Evolutionary conservation across 805 yeast genomes (phyloP).

Genomic region (Yamadazyma olivae): DNA sequence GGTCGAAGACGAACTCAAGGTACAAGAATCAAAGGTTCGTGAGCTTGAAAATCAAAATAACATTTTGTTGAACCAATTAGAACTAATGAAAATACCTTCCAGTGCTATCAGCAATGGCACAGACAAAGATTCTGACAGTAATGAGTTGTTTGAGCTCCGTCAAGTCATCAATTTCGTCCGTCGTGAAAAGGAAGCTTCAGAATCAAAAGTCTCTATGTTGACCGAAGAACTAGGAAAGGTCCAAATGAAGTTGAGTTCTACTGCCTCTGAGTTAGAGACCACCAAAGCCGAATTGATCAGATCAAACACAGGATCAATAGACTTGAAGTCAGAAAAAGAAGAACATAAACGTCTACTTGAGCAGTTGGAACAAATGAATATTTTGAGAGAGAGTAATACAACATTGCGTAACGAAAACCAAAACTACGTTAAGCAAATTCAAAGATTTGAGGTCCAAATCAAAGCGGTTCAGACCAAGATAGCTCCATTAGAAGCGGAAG

Average conservation of each 20-base stretch:
- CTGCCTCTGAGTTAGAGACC: conserved; percentile 48
- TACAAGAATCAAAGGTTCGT: conserved; percentile 42
- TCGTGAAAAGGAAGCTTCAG: conserved; percentile 70
- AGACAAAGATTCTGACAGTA: conserved; percentile 11
- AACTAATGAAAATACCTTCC: conserved; percentile 21
- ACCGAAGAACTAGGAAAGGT: conserved; percentile 53
- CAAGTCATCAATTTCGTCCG: conserved; percentile 63
- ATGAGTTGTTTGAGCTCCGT: conserved; percentile 21
- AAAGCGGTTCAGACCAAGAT: conserved; percentile 26
- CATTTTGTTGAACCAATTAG: conserved; percentile 67
- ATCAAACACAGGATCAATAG: conserved; percentile 16
- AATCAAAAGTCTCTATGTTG: conserved; percentile 41
- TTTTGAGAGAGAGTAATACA: conserved; percentile 65
- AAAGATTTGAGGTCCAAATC: conserved; percentile 40
- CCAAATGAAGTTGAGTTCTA: conserved; percentile 44
- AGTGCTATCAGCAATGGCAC: not conserved
- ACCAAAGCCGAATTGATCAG: conserved; percentile 45
- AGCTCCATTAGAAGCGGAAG: conserved; percentile 44
- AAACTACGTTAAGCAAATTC: conserved; percentile 17
- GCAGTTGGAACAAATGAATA: conserved; percentile 58
- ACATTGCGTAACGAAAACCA: conserved; percentile 55
- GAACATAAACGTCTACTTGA: conserved; percentile 47
- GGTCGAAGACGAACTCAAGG: conserved; percentile 35
- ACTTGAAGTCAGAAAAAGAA: conserved; percentile 26
- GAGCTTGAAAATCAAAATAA: conserved; percentile 68